Percentiles rank a stretch among this genome's conserved stretches.
Evolutionary conservation across 2,329 filamentous ascomycete genomes (phyloP).

Genomic region (Penicillium sp.): DNA sequence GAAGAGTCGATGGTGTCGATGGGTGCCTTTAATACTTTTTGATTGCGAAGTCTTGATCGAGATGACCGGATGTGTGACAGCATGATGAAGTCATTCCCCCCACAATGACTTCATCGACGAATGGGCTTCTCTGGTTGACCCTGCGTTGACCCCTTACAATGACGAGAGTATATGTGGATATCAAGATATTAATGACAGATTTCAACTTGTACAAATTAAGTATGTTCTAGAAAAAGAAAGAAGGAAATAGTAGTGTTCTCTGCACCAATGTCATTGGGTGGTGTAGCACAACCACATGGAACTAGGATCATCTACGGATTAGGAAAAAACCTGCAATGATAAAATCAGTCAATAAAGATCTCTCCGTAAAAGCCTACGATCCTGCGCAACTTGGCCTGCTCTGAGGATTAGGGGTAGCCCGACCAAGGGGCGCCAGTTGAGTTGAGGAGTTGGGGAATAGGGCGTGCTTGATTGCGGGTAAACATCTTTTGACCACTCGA

Average conservation of each 20-base stretch:
- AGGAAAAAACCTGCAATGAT: no score
- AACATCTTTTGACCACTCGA: neutral
- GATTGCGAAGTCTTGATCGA: neutral
- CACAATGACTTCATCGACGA: constrained; percentile 28
- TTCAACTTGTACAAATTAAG: neutral
- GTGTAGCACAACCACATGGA: neutral
- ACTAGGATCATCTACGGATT: neutral
- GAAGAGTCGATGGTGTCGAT: neutral
- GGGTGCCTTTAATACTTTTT: neutral
- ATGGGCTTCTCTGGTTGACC: constrained; percentile 4
- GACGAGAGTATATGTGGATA: neutral
- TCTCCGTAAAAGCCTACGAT: neutral
- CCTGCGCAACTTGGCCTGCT: neutral
- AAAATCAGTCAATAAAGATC: neutral
- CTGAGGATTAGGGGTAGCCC: neutral
- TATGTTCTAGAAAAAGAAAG: neutral
- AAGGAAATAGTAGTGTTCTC: neutral
- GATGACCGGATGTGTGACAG: constrained; percentile 18
- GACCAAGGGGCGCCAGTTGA: neutral
- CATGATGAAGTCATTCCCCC: constrained; percentile 32
- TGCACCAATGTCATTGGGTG: neutral
- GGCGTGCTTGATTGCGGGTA: neutral
- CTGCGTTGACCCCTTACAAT: neutral
- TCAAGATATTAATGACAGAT: neutral
- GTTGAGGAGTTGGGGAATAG: neutral